Evolutionary conservation across 2,329 filamentous ascomycete species (phyloP).

Genomic region (Fusarium fracticaudum): DNA sequence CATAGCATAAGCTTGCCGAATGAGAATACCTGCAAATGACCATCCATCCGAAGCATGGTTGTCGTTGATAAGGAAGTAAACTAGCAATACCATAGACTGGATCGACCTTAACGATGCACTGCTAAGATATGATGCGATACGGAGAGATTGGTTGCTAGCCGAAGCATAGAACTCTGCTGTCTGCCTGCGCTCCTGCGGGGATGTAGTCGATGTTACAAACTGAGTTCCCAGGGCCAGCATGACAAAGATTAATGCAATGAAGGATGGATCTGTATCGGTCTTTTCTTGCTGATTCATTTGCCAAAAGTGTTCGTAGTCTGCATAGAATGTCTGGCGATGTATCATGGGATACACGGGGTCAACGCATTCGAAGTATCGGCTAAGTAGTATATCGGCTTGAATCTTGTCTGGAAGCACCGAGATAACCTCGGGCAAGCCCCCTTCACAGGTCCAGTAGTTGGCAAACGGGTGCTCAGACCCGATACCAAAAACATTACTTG

Average conservation of each 20-base stretch:
- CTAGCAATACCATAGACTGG: slow-evolving; percentile 82
- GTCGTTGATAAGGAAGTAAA: slow-evolving; percentile 87
- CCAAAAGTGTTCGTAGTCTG: slow-evolving; percentile 84
- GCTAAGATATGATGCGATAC: slow-evolving; percentile 80
- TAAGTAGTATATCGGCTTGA: slow-evolving; percentile 76
- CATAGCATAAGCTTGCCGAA: slow-evolving; percentile 84
- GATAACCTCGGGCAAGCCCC: slow-evolving; percentile 78
- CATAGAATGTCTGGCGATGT: slow-evolving; percentile 77
- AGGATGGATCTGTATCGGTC: slow-evolving; percentile 69
- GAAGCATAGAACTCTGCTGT: slow-evolving; percentile 86
- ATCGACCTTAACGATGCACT: slow-evolving; percentile 77
- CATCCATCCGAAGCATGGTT: slow-evolving; percentile 86
- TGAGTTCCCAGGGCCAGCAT: slow-evolving; percentile 83
- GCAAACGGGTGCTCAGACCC: slow-evolving; percentile 82
- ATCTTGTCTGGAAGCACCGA: slow-evolving; percentile 78
- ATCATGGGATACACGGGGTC: slow-evolving; percentile 86
- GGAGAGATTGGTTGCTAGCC: slow-evolving; percentile 79
- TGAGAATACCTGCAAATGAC: slow-evolving; percentile 81
- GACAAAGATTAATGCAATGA: slow-evolving; percentile 78
- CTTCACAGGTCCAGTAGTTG: slow-evolving; percentile 86
- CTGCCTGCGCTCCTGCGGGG: slow-evolving; percentile 72
- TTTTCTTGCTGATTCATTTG: slow-evolving; percentile 66
- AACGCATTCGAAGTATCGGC: slow-evolving; percentile 74
- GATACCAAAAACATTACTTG: slow-evolving; percentile 83
- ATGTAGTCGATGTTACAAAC: slow-evolving; percentile 69